Evolutionary conservation across 306 rosid genomes (phyloP), one percentile per base, ranked within the genome.

Genomic region (Dalbergia cultrata): DNA sequence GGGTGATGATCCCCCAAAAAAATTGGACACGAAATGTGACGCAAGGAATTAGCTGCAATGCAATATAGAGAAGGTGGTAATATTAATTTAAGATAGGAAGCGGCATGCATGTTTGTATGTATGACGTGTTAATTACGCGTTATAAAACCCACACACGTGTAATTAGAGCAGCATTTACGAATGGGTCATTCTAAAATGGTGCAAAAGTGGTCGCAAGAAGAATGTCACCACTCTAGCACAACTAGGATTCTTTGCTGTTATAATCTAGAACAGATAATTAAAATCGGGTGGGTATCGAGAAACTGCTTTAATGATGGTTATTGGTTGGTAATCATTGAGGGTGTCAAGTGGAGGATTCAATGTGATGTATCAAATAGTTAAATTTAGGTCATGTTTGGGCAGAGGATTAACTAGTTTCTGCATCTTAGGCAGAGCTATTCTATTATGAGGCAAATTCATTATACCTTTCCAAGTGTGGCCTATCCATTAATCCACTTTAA

Each of bases 131-230:
- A 21, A 50, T 80, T 62, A 35, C 65, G 64, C 19, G 65, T 61
- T 2, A 37, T 34, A 11, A 16, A 61, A 19, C 6, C 56, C 53
- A 0, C 60, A 0, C 11, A 53, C 34, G 50, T 41, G 69, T 73
- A 80, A 53, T 72, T 72, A 53, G 60, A 53, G 74, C 13, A 61
- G 22, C 0, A 80, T 50, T 80, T 66, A 26, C 6, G 16, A 17
- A 72, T 39, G 49, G 54, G 31, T 49, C 9, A 3, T 60, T 72
- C 83, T 71, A 52, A 80, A 72, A 63, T 22, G 13, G 45, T 72
- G 74, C 74, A 63, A 53, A 72, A 53, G 50, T 64, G 43, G 84
- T 80, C 65, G 21, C 41, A 13, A 26, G 9, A 60, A 59, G 26
- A 53, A 43, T 9, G n/a, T 61, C 66, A 61, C 59, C 54, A 45